Base-by-base conservation (phyloP, 1,139 yeast species). In the Suhomyces anneliseae region DNA sequence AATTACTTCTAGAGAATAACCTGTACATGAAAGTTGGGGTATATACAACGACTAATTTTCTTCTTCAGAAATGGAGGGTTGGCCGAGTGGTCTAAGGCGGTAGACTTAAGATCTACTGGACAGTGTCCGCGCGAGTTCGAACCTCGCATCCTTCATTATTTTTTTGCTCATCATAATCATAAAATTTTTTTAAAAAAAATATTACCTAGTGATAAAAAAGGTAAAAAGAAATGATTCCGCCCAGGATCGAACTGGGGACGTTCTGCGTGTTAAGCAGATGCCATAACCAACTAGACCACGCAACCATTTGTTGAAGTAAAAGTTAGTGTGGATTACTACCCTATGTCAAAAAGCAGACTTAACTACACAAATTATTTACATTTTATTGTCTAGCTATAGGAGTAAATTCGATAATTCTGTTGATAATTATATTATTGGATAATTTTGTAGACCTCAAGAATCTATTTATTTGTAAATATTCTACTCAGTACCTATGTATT, bases 181-280 rank as follows among this genome's bases (percentile, higher is more conserved):
- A 14, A 14, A 19, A 19, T 19, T 19, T 19, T 19, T 19, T 19
- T 19, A 19, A 19, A 19, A 19, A 19, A 19, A 14, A 14, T 14
- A 14, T 19, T 3, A 19, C 4, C 6, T 19, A 6, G 4, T 19
- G 3, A 6, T 19, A 19, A 19, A 19, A 19, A 2, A 19, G 6
- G 24, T 19, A 19, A 55, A 61, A 61, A 60, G 49, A 51, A 64
- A 62, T 89, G 96, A 87, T 87, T 87, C 81, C 86, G 90, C 96
- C 96, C 96, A 89, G 97, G 96, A 87, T 89, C 96, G 97, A 90
- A 89, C 96, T 88, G 96, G 96, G 96, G 96, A 90, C 96, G 90
- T 88, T 87, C 92, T 87, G 95, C 96, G 96, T 89, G 96, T 88
- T 88, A 88, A 87, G 96, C 96, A 88, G 90, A 85, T 86, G 96